phyloP scores from a whole-genome alignment of 2,329 filamentous ascomycete genomes.

The Periconia macrospinosa region DNA sequence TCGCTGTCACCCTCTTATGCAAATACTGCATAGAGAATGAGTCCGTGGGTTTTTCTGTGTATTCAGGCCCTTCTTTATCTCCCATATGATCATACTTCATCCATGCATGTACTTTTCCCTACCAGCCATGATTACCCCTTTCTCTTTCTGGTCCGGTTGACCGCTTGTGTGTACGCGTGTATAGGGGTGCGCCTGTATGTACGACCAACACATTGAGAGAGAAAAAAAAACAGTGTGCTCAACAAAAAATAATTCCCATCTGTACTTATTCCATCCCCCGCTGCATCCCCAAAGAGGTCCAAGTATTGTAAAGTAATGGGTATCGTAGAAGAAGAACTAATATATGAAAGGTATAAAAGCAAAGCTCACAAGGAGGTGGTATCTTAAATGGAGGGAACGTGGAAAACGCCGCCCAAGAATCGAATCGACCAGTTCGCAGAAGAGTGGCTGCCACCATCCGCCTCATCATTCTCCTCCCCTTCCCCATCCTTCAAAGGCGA shows the following conservation, averaged over 20 bases:
- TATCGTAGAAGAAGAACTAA: constrained; percentile 36
- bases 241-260: background rate
- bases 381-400: constrained; percentile 23
- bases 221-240: background rate
- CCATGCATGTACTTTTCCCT: background rate
- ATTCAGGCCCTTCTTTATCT: background rate
- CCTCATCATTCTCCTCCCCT: background rate
- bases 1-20: too few species aligned
- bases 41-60: background rate
- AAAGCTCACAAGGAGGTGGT: constrained; percentile 27
- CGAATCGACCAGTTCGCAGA: background rate
- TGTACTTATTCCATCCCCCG: background rate
- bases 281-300: constrained; percentile 13
- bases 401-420: constrained; percentile 22
- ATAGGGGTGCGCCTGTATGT: background rate
- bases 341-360: constrained; percentile 20
- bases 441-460: background rate
- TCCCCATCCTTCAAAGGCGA: constrained; percentile 5
- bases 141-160: background rate
- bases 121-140: background rate
- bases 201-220: background rate
- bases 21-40: too few species aligned
- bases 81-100: background rate
- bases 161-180: background rate
- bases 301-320: constrained; percentile 35